A percentile compares a stretch with the other conserved stretches of the same genome.
These are phyloP conservation scores for Penicillium sp. DNA, from an alignment of 2,329 filamentous ascomycete species.

Conservation along the genomic window DNA sequence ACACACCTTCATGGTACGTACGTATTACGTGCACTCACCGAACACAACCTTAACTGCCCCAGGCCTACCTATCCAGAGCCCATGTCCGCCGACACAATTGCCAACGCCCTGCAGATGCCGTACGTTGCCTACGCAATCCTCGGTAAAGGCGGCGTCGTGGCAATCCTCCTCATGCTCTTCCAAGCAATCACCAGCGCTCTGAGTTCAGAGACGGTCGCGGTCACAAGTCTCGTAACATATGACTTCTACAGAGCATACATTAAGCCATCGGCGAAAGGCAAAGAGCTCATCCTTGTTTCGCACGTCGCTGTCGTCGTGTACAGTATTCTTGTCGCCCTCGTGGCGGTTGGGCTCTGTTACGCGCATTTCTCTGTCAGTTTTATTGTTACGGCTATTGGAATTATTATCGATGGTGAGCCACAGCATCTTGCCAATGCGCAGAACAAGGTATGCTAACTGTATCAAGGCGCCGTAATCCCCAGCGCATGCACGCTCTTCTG, in stretches of 20 bases:
- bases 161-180: slow-evolving; percentile 44
- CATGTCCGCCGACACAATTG: slow-evolving; percentile 28
- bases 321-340: slow-evolving; percentile 23
- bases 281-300: slow-evolving; percentile 28
- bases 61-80: slow-evolving; percentile 19
- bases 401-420: slow-evolving; percentile 22
- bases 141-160: slow-evolving; percentile 32
- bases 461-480: slow-evolving; percentile 31
- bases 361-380: slow-evolving; percentile 30
- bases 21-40: neutral
- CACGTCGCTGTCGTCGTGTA: slow-evolving; percentile 36
- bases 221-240: slow-evolving; percentile 25
- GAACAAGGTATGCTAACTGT: neutral
- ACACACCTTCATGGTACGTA: slow-evolving; percentile 3
- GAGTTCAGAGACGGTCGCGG: slow-evolving; percentile 7
- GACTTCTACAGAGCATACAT: slow-evolving; percentile 39
- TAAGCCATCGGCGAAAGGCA: slow-evolving; percentile 28
- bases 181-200: slow-evolving; percentile 46
- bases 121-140: slow-evolving; percentile 35
- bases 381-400: slow-evolving; percentile 28
- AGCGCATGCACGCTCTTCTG: slow-evolving; percentile 38
- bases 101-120: slow-evolving; percentile 30
- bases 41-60: neutral
- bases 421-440: too few species aligned
- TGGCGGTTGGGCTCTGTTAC: slow-evolving; percentile 27